Conservation (phyloP, 148 eudicot species). For the Silene conica region DNA sequence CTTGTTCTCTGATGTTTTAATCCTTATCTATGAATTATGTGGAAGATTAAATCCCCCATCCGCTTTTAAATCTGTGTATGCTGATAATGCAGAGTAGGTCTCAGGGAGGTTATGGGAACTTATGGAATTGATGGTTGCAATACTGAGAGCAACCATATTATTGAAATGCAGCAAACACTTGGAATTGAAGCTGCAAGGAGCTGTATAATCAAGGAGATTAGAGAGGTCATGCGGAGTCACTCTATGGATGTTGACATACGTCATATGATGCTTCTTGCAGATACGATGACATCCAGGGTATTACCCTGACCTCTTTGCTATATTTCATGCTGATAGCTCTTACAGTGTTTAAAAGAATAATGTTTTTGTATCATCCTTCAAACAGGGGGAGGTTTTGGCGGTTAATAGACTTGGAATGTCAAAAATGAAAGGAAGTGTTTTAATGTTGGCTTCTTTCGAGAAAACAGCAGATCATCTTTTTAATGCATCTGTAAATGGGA, state of each 20-base stretch:
- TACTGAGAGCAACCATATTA: conserved; percentile 71
- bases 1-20: no score
- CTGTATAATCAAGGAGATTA: conserved; percentile 65
- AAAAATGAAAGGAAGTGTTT: conserved; percentile 89
- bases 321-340: neutral
- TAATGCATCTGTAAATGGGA: conserved; percentile 75
- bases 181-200: conserved; percentile 92
- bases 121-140: conserved; percentile 62
- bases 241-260: conserved; percentile 83
- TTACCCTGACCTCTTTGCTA: neutral
- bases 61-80: neutral
- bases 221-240: conserved; percentile 64
- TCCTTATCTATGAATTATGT: no score
- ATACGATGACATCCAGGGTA: conserved; percentile 90
- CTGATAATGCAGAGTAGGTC: conserved; percentile 58
- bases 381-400: conserved; percentile 85
- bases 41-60: neutral
- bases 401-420: conserved; percentile 73
- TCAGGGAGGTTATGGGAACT: conserved; percentile 73
- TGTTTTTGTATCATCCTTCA: neutral
- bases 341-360: neutral
- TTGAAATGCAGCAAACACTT: conserved; percentile 62
- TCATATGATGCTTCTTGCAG: conserved; percentile 98
- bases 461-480: conserved; percentile 88
- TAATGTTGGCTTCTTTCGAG: conserved; percentile 98